Conservation (phyloP, 2,329 filamentous ascomycete genomes). For the Monosporascus sp. region DNA sequence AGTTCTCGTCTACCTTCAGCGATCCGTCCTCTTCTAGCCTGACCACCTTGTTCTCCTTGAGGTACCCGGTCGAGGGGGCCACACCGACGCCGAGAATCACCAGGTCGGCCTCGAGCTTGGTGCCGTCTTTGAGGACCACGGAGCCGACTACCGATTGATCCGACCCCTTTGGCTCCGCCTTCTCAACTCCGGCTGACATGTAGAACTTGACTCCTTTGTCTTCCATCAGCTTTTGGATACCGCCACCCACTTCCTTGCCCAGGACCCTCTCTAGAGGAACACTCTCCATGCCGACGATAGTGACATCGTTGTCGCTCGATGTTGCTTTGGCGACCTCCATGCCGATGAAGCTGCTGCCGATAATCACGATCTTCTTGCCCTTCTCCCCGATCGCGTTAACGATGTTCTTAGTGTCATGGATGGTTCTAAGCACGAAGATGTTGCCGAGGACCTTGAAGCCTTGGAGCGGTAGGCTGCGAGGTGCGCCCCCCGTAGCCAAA, state of each 20-base stretch:
- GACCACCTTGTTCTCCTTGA: constrained; percentile 66
- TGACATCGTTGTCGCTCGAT: constrained; percentile 73
- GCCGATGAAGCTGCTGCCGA: constrained; percentile 94
- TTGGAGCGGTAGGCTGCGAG: constrained; percentile 69
- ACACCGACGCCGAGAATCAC: constrained; percentile 92
- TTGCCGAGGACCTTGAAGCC: constrained; percentile 85
- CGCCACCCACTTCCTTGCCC: constrained; percentile 72
- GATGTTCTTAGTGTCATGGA: constrained; percentile 76
- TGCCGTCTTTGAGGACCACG: constrained; percentile 81
- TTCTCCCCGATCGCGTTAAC: constrained; percentile 73
- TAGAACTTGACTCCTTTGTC: constrained; percentile 86
- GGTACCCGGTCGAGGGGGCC: constrained; percentile 75
- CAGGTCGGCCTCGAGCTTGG: constrained; percentile 76
- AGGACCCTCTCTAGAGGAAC: constrained; percentile 82
- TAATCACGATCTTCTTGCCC: constrained; percentile 85
- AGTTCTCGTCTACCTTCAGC: constrained; percentile 72
- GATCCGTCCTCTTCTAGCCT: constrained; percentile 81
- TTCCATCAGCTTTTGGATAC: constrained; percentile 75
- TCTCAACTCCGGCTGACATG: constrained; percentile 75
- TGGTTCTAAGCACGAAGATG: constrained; percentile 75
- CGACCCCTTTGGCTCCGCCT: constrained; percentile 66
- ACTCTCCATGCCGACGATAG: constrained; percentile 83
- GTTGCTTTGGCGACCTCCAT: constrained; percentile 94
- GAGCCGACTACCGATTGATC: constrained; percentile 71
- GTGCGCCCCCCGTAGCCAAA: constrained; percentile 79